These are phyloP conservation scores for Fusarium cyanostomum DNA, from an alignment of 2,329 filamentous ascomycete species.

Conservation along the genomic window DNA sequence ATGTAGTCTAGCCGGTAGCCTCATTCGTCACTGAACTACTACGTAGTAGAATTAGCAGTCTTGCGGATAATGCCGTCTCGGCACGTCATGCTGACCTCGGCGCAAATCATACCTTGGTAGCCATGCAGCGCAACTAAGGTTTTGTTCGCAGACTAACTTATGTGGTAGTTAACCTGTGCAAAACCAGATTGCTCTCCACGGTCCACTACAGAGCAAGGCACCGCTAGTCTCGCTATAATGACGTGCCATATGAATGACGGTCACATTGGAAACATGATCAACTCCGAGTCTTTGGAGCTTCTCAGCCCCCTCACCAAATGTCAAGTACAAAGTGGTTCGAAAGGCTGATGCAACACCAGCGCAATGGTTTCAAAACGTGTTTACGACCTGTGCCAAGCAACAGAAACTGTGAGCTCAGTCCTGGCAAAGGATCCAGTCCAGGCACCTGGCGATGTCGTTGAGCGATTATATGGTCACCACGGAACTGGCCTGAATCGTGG, in stretches of 20 bases:
- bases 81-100: not conserved
- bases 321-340: not conserved
- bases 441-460: slow-evolving; percentile 63
- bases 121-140: no score
- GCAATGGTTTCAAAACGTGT: slow-evolving; percentile 50
- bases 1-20: no score
- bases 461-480: slow-evolving; percentile 60
- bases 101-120: not conserved
- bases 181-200: not conserved
- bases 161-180: not conserved
- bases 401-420: slow-evolving; percentile 65
- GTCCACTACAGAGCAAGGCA: no score
- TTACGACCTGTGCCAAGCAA: slow-evolving; percentile 60
- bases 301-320: not conserved
- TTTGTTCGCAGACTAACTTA: no score
- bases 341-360: not conserved
- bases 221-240: no score
- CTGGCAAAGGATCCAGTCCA: slow-evolving; percentile 63
- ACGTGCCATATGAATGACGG: no score
- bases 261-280: no score
- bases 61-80: not conserved
- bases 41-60: not conserved
- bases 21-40: no score
- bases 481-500: slow-evolving; percentile 15
- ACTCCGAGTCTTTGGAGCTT: no score